phyloP scores from a whole-genome alignment of 441 rosid species.

The Syzygium syzygioides region DNA sequence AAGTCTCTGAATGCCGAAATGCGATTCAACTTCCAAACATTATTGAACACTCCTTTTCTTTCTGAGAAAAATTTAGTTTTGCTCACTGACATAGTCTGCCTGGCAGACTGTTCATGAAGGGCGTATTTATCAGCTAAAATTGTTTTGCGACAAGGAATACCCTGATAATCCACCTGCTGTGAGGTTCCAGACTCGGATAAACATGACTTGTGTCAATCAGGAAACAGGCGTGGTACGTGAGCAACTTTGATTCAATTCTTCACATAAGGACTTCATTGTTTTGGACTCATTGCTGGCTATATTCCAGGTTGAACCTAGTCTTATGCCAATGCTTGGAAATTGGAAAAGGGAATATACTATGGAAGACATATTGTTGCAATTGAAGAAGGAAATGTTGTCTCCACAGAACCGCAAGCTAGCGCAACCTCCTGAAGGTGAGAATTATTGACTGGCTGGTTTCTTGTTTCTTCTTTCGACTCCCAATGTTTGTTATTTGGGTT shows the following conservation, averaged over 20 bases:
- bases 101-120: conserved; percentile 74
- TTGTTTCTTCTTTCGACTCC: neutral
- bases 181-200: conserved; percentile 56
- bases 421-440: conserved; percentile 73
- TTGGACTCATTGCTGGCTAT: neutral
- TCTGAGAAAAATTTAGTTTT: neutral
- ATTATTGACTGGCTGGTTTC: neutral
- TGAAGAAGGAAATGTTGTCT: conserved; percentile 72
- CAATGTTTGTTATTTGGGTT: neutral
- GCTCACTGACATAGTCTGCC: neutral
- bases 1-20: neutral
- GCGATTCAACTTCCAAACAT: neutral
- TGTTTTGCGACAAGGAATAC: conserved; percentile 62
- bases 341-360: conserved; percentile 63
- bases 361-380: conserved; percentile 58
- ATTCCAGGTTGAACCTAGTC: conserved; percentile 57
- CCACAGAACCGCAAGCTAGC: conserved; percentile 66
- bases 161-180: conserved; percentile 67
- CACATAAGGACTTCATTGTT: neutral
- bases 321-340: conserved; percentile 59
- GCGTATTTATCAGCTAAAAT: conserved; percentile 67
- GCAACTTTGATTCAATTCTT: neutral
- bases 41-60: neutral
- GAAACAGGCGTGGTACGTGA: conserved; percentile 56
- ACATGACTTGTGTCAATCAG: conserved; percentile 65